Evolutionary conservation across 345 rosid species (phyloP).

Genomic region (Xanthoceras sorbifolium): DNA sequence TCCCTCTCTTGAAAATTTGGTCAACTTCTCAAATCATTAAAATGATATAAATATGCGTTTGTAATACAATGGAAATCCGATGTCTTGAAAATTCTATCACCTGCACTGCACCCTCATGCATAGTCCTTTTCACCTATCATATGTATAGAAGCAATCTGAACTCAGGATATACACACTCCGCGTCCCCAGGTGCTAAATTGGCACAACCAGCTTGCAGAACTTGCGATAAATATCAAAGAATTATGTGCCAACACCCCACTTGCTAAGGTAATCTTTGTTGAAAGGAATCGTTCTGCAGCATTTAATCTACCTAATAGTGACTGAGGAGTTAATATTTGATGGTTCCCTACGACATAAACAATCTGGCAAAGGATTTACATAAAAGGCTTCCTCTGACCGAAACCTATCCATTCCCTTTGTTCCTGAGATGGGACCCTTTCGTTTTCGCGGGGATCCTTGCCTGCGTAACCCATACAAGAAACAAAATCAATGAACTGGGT

Average conservation of each 20-base stretch:
- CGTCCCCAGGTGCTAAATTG: conserved; percentile 20
- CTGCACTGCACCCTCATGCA: neutral
- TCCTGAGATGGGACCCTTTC: conserved; percentile 84
- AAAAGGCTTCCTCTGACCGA: conserved; percentile 89
- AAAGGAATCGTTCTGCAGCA: conserved; percentile 7
- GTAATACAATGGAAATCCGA: neutral
- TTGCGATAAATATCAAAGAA: neutral
- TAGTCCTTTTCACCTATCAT: conserved; percentile 6
- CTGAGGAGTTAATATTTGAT: conserved; percentile 24
- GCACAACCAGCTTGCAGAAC: conserved; percentile 18
- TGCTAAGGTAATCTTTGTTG: conserved; percentile 22
- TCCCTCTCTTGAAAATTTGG: neutral
- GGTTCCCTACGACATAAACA: conserved; percentile 69
- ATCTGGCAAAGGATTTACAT: conserved; percentile 86
- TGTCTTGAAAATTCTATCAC: neutral
- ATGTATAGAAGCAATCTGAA: conserved; percentile 11
- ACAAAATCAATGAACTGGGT: neutral
- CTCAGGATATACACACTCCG: conserved; percentile 41
- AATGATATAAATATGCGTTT: neutral
- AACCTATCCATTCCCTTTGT: conserved; percentile 83
- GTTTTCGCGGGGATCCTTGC: conserved; percentile 86
- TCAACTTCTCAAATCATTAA: neutral
- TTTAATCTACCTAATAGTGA: conserved; percentile 31
- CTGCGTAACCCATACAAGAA: conserved; percentile 36
- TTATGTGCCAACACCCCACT: conserved; percentile 15